Conservation (phyloP, 176 grass and related monocot species). For the Rhynchospora breviuscula region DNA sequence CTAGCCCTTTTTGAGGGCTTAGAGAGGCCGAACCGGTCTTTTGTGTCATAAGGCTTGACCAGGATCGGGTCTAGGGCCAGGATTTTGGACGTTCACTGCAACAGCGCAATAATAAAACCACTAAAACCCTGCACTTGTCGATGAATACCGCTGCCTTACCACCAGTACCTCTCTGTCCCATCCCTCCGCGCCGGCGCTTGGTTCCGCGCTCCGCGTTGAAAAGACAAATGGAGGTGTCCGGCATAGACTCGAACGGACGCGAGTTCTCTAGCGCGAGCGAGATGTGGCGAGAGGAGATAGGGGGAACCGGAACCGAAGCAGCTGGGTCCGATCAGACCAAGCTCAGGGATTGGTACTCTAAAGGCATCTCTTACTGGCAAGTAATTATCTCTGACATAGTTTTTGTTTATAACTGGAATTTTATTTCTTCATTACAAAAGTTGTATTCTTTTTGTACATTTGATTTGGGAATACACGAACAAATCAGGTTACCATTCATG, state of each 20-base stretch:
- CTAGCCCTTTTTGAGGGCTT: no score
- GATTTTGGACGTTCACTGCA: no score
- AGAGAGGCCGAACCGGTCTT: no score
- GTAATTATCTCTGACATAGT: conserved; percentile 36
- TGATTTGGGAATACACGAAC: neutral
- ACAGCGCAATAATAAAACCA: no score
- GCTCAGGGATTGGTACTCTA: conserved; percentile 76
- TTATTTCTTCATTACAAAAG: neutral
- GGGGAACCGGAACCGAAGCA: conserved; percentile 9
- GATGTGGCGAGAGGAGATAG: conserved; percentile 87
- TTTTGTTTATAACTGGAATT: neutral
- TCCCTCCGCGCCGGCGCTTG: conserved; percentile 10
- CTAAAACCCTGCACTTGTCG: neutral
- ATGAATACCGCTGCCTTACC: conserved; percentile 11
- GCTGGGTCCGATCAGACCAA: conserved; percentile 25
- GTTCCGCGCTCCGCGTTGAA: neutral
- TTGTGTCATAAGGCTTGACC: no score
- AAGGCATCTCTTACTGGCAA: conserved; percentile 96
- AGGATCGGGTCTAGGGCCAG: no score
- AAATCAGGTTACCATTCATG: neutral
- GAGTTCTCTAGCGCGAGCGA: conserved; percentile 69
- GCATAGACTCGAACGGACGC: conserved; percentile 67
- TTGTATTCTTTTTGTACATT: neutral
- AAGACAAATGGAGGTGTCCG: conserved; percentile 54
- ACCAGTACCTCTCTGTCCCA: neutral